Conservation (phyloP, 2,329 filamentous ascomycete genomes). For the Cordyceps javanica region DNA sequence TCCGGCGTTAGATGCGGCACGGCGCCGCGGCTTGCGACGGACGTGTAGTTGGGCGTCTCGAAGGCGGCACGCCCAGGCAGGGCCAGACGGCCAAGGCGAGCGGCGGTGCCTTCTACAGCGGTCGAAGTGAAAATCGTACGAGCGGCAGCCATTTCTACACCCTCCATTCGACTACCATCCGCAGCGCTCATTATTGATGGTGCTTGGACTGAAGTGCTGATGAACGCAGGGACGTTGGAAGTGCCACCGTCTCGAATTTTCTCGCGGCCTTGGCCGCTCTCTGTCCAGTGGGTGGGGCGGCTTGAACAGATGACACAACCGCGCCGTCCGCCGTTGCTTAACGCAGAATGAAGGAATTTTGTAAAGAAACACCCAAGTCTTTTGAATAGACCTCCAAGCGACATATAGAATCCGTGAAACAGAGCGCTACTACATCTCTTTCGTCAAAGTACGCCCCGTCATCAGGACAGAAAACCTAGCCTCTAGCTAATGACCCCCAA, state of each 20-base stretch:
- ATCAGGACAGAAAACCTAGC: no score
- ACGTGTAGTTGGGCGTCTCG: constrained; percentile 77
- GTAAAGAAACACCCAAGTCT: no score
- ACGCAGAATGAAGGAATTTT: no score
- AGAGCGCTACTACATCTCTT: no score
- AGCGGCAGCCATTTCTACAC: constrained; percentile 19
- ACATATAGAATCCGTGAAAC: no score
- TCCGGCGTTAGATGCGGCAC: constrained; percentile 89
- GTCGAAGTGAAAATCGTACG: constrained; percentile 37
- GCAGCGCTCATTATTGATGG: constrained; percentile 2
- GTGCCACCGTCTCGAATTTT: not conserved
- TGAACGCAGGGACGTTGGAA: not conserved
- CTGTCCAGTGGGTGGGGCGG: not conserved
- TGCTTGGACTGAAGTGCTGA: not conserved
- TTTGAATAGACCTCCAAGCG: no score
- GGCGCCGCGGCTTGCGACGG: constrained; percentile 72
- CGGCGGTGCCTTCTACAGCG: constrained; percentile 34
- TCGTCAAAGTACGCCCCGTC: no score
- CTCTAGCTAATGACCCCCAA: no score
- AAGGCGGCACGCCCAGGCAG: constrained; percentile 59
- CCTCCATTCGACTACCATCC: constrained; percentile 7
- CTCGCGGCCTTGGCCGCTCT: not conserved
- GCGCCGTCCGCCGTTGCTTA: no score
- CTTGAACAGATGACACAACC: no score
- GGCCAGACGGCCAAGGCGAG: constrained; percentile 62